These are phyloP conservation scores for Suillus bovinus DNA, from an alignment of 768 basidiomycete species.

Conservation along the genomic window DNA sequence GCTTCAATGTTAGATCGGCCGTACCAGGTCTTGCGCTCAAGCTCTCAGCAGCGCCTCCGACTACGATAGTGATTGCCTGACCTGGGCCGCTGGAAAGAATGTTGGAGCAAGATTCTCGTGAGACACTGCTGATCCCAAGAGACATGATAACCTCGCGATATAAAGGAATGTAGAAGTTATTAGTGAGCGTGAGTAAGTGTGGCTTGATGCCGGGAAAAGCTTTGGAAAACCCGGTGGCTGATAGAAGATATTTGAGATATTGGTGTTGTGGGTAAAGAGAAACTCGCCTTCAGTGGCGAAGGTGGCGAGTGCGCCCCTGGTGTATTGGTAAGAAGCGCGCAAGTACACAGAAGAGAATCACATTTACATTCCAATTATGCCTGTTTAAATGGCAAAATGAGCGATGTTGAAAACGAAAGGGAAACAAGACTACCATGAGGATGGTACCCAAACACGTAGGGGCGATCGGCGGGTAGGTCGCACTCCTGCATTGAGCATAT, in stretches of 20 bases:
- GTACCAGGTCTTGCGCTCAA: slow-evolving; percentile 96
- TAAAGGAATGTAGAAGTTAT: slow-evolving; percentile 90
- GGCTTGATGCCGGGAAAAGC: slow-evolving; percentile 91
- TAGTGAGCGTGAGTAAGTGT: slow-evolving; percentile 87
- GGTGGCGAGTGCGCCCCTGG: slow-evolving; percentile 91
- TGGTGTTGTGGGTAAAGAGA: slow-evolving; percentile 1
- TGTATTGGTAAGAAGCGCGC: neutral
- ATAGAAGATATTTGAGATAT: slow-evolving; percentile 8
- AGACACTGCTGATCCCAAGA: slow-evolving; percentile 91
- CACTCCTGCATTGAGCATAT: slow-evolving; percentile 51
- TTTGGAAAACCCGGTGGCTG: slow-evolving; percentile 87
- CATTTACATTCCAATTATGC: slow-evolving; percentile 95
- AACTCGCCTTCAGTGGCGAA: slow-evolving; percentile 86
- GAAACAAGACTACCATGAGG: slow-evolving; percentile 66
- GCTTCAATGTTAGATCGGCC: slow-evolving; percentile 80
- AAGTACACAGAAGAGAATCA: neutral
- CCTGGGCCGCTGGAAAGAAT: slow-evolving; percentile 67
- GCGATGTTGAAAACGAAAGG: neutral
- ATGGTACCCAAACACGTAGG: slow-evolving; percentile 98
- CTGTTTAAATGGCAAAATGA: slow-evolving; percentile 38
- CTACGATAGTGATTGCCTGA: slow-evolving; percentile 87
- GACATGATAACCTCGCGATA: slow-evolving; percentile 90
- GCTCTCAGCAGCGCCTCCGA: slow-evolving; percentile 95
- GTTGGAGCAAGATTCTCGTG: slow-evolving; percentile 86
- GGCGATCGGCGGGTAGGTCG: slow-evolving; percentile 86